A percentile compares a stretch with the other conserved stretches of the same genome.
Conservation (phyloP, 2,329 filamentous ascomycete species). For the Fusarium nematophilum region DNA sequence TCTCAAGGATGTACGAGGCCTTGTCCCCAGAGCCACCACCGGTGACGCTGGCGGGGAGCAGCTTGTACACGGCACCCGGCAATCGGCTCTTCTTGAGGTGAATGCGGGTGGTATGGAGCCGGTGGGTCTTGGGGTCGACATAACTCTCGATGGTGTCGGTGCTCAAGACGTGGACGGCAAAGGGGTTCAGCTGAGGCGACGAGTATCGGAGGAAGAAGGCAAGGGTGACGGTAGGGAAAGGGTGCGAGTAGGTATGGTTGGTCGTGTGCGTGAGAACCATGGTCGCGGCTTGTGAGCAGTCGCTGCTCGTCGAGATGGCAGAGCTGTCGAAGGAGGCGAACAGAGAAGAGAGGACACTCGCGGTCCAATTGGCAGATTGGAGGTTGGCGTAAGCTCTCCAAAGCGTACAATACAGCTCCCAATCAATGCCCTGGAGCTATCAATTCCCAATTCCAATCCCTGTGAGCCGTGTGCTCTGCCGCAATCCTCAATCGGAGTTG, state of each 20-base stretch:
- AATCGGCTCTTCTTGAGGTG: constrained; percentile 86
- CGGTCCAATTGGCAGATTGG: constrained; percentile 31
- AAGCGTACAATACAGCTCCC: constrained; percentile 11
- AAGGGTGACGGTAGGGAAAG: constrained; percentile 86
- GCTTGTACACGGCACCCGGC: constrained; percentile 78
- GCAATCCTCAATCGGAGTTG: constrained; percentile 27
- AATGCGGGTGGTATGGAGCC: constrained; percentile 80
- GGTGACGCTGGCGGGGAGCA: constrained; percentile 76
- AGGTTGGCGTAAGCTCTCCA: neutral
- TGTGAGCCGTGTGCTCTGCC: constrained; percentile 28
- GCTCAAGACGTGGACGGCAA: constrained; percentile 83
- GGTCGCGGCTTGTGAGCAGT: constrained; percentile 43
- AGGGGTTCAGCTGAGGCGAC: constrained; percentile 76
- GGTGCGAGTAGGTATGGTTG: constrained; percentile 80
- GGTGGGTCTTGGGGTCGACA: constrained; percentile 79
- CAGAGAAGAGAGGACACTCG: constrained; percentile 6
- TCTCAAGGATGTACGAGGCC: constrained; percentile 84
- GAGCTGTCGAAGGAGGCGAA: constrained; percentile 5
- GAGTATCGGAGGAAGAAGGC: constrained; percentile 92
- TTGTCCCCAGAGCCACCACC: constrained; percentile 73
- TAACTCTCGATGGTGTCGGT: constrained; percentile 83
- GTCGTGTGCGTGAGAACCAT: constrained; percentile 75
- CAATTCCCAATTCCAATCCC: constrained; percentile 19
- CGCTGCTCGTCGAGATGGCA: constrained; percentile 25
- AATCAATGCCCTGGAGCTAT: constrained; percentile 1